Base-by-base conservation (phyloP, 1,284 basidiomycete genomes). In the Ustilago crameri region DNA sequence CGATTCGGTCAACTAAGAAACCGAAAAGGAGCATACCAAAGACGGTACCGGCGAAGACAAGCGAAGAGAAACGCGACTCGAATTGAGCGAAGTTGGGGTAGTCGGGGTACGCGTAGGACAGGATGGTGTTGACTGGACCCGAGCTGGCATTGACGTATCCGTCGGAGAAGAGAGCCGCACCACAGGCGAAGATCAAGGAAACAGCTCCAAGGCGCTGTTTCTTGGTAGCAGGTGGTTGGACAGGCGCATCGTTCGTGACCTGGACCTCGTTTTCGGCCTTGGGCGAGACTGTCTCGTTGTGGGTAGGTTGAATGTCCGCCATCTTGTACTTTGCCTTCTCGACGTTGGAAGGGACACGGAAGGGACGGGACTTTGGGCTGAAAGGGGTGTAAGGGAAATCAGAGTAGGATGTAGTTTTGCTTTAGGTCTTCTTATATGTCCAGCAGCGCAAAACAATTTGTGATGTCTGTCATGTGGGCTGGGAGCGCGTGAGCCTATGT, bases 1-100 rank as follows among this genome's bases (percentile, higher is more conserved):
- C 93, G 57, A 93, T 76, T 81, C 91, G 91, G 83, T 96, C 94
- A 9, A 91, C 91, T 7, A 79, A 35, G 30, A 74, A 65, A 17
- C 86, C 86, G 51, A 86, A 87, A 9, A 74, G 45, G 10, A 82
- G 74, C 81, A 82, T 82, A 44, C 86, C 93, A n/a, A 93, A 86
- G 40, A 95, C 85, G 14, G 91, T 93, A 18, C 81, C 81, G 22
- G 80, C 81, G 53, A 82, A 82, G 42, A 70, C 78, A 50, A 82
- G 71, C 22, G 74, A 72, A 12, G 66, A 65, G 62, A 82, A 81
- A 30, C 67, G 63, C 0, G 67, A 70, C 27, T 67, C 49, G 53
- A 75, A 77, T 15, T 54, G 15, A 5, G 48, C 14, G 35, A 78
- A 61, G 35, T 54, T 49, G 18, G 53, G 15, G n/a, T 65, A 46